Evolutionary conservation across 176 grass and related monocot genomes (phyloP), one percentile per base, ranked within the genome.

Genomic region (Rhynchospora pubera): DNA sequence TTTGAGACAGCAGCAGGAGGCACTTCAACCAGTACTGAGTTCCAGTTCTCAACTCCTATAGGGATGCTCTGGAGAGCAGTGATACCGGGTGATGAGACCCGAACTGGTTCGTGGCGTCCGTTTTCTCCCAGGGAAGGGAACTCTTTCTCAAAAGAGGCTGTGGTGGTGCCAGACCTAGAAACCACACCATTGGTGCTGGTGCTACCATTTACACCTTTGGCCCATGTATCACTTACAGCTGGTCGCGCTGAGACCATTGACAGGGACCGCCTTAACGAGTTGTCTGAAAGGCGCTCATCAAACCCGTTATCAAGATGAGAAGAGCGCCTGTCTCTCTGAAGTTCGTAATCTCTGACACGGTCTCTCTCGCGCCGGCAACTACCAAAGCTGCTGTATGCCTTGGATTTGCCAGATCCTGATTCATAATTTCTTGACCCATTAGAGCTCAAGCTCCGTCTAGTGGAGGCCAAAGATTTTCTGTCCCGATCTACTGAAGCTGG

Each of bases 361-460:
- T 85, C 77, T 63, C 76, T 85, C 55, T 85, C 83, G 18, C 87
- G 83, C 53, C 64, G 57, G 57, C 85, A 89, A 85, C 83, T 89
- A 81, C 87, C 83, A 77, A 89, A 89, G 62, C 78, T 85, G 65
- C 87, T 89, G 68, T 85, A 85, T 34, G 83, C 87, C 78, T 64
- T 62, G 61, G 87, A 89, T 85, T 85, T 89, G 19, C 67, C n/a
- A n/a, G n/a, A n/a, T n/a, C n/a, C 61, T 14, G 82, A 9, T 79
- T 80, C 65, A 21, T 77, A 71, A 26, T 32, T 57, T 84, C 34
- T 64, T 3, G 82, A 88, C 47, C 64, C 66, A 19, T 89, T 85
- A 42, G 67, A 77, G 48, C 78, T 85, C 32, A 68, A 66, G 43
- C 87, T 82, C 59, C 83, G 67, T 62, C 48, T 52, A 15, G 79